phyloP scores from a whole-genome alignment of 2,329 filamentous ascomycete genomes.

The Camillea tinctor region DNA sequence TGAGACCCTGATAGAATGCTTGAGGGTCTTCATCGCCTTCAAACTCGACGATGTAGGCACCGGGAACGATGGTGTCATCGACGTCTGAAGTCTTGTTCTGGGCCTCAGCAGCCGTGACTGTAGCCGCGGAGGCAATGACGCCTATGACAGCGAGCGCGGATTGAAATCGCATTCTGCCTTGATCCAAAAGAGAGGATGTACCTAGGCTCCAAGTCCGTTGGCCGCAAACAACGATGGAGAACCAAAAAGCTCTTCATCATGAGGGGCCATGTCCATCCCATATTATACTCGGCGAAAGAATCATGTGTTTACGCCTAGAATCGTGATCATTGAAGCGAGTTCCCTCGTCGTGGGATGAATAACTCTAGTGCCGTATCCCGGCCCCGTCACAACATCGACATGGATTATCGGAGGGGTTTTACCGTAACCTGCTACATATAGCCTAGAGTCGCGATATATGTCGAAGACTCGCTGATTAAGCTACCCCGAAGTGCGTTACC shows the following conservation, averaged over 20 bases:
- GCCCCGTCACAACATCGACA: background rate
- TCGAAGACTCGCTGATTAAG: background rate
- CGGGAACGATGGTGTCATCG: background rate
- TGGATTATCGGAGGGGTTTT: background rate
- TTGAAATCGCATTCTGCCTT: background rate
- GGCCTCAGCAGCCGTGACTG: background rate
- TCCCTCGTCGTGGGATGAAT: background rate
- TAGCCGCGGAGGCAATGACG: background rate
- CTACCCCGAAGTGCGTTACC: background rate
- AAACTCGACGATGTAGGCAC: conserved; percentile 5
- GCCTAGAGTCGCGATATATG: background rate
- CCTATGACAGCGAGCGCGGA: background rate
- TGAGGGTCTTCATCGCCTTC: background rate
- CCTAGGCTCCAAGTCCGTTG: background rate
- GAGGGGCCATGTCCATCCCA: background rate
- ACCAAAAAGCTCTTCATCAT: background rate
- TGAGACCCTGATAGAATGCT: background rate
- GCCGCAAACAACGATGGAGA: background rate
- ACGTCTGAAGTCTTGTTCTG: background rate
- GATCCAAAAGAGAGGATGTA: background rate
- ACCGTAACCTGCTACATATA: background rate
- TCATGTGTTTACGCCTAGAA: background rate
- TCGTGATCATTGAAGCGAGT: background rate
- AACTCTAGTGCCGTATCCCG: background rate
- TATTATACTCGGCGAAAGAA: background rate